Evolutionary conservation across 139 green algal species (phyloP).

Genomic region (Chlorella vulgaris): DNA sequence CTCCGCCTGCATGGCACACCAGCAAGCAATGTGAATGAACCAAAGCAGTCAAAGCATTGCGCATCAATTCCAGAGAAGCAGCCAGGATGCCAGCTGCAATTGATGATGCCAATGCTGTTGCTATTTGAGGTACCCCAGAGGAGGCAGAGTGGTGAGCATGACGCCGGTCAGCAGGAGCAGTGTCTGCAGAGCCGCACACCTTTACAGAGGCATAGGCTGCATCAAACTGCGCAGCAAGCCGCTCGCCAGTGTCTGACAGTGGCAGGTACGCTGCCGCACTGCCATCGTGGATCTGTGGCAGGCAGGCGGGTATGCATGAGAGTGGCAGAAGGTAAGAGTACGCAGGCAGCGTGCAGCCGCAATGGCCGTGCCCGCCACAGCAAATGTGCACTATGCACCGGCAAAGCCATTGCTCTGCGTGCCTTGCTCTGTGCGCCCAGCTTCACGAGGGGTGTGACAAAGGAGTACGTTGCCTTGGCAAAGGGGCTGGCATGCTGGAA

Average conservation of each 20-base stretch:
- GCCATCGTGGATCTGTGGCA: conserved; percentile 38
- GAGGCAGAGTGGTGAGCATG: no score
- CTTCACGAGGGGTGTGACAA: conserved; percentile 55
- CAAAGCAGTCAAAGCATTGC: no score
- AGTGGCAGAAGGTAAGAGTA: neutral
- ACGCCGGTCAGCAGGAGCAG: no score
- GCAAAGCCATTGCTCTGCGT: neutral
- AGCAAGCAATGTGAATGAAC: no score
- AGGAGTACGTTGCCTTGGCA: conserved; percentile 53
- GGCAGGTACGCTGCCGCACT: conserved; percentile 28
- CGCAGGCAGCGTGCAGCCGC: conserved; percentile 24
- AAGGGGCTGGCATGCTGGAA: conserved; percentile 15
- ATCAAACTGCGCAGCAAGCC: conserved; percentile 58
- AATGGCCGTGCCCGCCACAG: conserved; percentile 32
- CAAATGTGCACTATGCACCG: no score
- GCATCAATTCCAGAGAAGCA: no score
- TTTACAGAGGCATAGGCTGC: conserved; percentile 38
- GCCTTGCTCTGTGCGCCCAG: conserved; percentile 26
- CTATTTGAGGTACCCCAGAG: no score
- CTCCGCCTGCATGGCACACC: conserved; percentile 25
- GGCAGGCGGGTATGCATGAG: neutral
- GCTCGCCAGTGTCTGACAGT: conserved; percentile 26
- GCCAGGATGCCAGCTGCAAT: no score
- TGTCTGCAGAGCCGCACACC: no score
- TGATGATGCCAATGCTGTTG: no score